phyloP scores from a whole-genome alignment of 139 green algal genomes.

The Chlamydomonas schloesseri region DNA sequence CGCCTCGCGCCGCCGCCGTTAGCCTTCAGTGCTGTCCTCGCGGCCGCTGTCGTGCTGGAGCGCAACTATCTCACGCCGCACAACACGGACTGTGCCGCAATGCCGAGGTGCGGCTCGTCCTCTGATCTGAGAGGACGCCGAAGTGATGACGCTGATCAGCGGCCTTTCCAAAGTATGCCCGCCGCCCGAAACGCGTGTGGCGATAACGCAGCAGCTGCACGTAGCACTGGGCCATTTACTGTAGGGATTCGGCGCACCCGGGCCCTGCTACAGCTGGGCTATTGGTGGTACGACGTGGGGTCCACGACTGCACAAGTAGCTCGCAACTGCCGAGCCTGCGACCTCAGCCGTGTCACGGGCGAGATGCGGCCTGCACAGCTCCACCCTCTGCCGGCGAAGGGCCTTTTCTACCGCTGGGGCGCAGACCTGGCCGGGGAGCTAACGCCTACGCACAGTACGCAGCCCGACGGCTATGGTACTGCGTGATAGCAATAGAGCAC shows the following conservation, averaged over 20 bases:
- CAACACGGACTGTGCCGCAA: too few species aligned
- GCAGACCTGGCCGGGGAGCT: constrained; percentile 7
- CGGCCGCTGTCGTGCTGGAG: not conserved
- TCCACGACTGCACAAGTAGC: not conserved
- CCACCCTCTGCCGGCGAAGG: constrained; percentile 27
- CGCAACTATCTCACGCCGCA: not conserved
- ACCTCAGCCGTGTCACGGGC: not conserved
- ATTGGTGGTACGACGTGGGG: not conserved
- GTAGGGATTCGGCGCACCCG: not conserved
- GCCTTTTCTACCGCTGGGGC: not conserved
- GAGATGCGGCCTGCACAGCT: not conserved
- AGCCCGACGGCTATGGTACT: constrained; percentile 21
- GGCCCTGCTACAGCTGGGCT: not conserved
- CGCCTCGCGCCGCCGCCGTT: too few species aligned
- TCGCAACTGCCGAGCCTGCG: not conserved
- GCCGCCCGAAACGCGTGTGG: too few species aligned
- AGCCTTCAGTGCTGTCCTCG: too few species aligned
- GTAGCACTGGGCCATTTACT: too few species aligned
- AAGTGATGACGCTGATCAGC: not conserved
- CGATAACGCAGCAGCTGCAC: not conserved
- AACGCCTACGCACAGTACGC: not conserved
- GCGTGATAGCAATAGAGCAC: constrained; percentile 54
- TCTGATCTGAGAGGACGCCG: too few species aligned
- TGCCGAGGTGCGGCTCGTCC: too few species aligned
- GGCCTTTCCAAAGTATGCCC: too few species aligned